Evolutionary conservation across 2,329 filamentous ascomycete genomes (phyloP).

Genomic region (Davidsoniella australis): DNA sequence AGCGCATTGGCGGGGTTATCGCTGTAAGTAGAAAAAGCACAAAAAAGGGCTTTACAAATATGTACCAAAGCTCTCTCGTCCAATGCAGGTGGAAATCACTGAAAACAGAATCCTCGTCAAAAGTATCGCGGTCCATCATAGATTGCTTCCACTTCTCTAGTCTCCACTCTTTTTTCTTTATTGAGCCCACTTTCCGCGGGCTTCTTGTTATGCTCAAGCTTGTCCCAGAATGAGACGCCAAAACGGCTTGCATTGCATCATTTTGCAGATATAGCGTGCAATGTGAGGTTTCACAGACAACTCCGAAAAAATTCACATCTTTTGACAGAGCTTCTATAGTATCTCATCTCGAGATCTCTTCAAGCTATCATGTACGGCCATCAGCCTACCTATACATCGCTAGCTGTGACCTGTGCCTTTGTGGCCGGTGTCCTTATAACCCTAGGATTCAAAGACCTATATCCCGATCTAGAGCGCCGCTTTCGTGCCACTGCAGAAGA

Average conservation of each 20-base stretch:
- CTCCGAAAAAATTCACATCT: too few species aligned
- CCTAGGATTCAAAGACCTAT: constrained; percentile 62
- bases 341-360: neutral
- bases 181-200: neutral
- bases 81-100: too few species aligned
- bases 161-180: neutral
- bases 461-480: constrained; percentile 52
- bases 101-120: too few species aligned
- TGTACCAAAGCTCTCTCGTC: too few species aligned
- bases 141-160: too few species aligned
- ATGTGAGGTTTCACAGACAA: neutral
- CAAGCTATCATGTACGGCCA: constrained; percentile 37
- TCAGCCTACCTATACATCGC: constrained; percentile 45
- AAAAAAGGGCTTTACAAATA: too few species aligned
- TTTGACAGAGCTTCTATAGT: neutral
- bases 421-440: constrained; percentile 60
- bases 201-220: neutral
- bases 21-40: neutral
- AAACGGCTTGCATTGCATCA: constrained; percentile 4
- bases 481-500: constrained; percentile 30
- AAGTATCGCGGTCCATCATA: too few species aligned
- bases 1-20: constrained; percentile 11
- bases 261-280: constrained; percentile 1
- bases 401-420: constrained; percentile 56
- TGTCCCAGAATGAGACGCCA: neutral